Evolutionary conservation across 176 grass and related monocot genomes (phyloP), one percentile per base, ranked within the genome.

Genomic region (Poa annua): DNA sequence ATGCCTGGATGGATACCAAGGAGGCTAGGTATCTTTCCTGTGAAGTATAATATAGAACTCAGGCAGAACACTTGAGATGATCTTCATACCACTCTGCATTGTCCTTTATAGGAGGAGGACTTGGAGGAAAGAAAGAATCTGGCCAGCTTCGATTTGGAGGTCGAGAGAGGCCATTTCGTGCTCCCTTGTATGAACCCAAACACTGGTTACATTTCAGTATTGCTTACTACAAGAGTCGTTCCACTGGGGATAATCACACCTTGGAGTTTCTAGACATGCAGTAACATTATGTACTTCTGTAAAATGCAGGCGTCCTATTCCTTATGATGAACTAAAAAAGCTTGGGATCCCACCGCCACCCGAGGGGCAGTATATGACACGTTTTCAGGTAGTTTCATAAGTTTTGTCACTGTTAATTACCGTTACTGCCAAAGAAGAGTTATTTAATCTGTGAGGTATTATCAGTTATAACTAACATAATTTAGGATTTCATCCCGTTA

Each of bases 111-210:
- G 96, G 96, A 84, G 92, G 92, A 26, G 95, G 95, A 0, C 89
- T 95, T 79, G 92, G 96, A 87, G 96, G 96, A 32, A 93, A 88
- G 88, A 98, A 98, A 86, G 96, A 98, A 91, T 98, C 92, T 89
- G 96, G 96, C 53, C 96, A 98, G 77, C 84, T 98, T 86, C 90
- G 96, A 17, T 98, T 98, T 21, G 96, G 96, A 80, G 96, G 92
- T 72, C 90, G 96, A 47, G 96, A 98, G 90, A 94, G 96, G 81
- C 92, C 95, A 86, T 98, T 98, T 77, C 90, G 88, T 80, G 96
- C 96, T 90, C 96, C 96, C 74, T 88, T 98, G 96, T 98, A 94
- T 85, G 88, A 56, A 88, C 60, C 15, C 20, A 25, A 22, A 50
- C 63, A 34, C 81, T 15, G 34, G 51, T 71, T 84, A 55, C 10